A percentile compares a stretch with the other conserved stretches of the same genome.
phyloP scores from a whole-genome alignment of 1,139 yeast genomes.

The Suhomyces wounanorum region DNA sequence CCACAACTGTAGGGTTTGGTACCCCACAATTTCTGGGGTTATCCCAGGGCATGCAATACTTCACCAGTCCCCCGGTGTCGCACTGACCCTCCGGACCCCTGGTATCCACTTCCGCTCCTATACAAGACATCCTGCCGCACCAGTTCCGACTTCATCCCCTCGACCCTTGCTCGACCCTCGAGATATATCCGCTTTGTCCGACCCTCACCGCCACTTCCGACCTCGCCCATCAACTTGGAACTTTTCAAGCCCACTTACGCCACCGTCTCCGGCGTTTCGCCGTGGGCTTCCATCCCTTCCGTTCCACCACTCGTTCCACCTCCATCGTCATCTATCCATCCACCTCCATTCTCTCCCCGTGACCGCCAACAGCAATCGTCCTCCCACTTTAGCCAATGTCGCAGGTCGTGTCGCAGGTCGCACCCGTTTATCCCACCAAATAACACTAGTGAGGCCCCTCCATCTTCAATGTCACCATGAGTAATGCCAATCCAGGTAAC shows the following conservation, averaged over 20 bases:
- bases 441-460: background rate
- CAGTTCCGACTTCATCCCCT: background rate
- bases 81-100: background rate
- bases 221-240: too few species aligned
- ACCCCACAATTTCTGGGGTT: too few species aligned
- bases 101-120: background rate
- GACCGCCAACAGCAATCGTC: background rate
- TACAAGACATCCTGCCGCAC: too few species aligned
- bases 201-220: background rate
- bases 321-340: too few species aligned
- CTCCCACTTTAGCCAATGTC: background rate
- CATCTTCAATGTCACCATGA: conserved; percentile 10
- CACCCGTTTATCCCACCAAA: conserved; percentile 2
- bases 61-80: background rate
- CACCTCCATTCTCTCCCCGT: too few species aligned
- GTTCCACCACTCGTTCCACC: background rate
- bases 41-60: background rate
- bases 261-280: background rate
- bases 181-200: background rate
- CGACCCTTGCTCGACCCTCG: background rate
- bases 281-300: background rate
- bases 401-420: conserved; percentile 4
- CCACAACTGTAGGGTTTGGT: too few species aligned
- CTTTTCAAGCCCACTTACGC: background rate
- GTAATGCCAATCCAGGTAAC: conserved; percentile 8